Evolutionary conservation across 1,139 yeast genomes (phyloP).

Genomic region (Saccharomyces pastorianus): DNA sequence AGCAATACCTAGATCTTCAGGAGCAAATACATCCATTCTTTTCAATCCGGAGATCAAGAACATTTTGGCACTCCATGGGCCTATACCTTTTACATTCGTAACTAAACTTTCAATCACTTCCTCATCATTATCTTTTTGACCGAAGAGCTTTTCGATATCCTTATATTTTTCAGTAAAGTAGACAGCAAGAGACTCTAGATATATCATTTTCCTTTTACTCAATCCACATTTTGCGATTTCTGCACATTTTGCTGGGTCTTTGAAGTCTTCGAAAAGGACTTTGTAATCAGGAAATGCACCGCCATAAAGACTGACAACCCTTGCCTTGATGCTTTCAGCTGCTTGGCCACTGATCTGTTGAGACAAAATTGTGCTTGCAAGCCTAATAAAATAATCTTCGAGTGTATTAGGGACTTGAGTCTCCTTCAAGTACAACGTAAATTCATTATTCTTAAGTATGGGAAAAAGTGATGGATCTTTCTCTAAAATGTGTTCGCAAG

Average conservation of each 20-base stretch:
- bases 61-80: conserved; percentile 90
- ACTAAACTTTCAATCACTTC: conserved; percentile 51
- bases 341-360: conserved; percentile 87
- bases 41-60: conserved; percentile 63
- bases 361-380: conserved; percentile 49
- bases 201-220: conserved; percentile 60
- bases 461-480: conserved; percentile 40
- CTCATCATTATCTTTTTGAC: conserved; percentile 31
- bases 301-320: conserved; percentile 39
- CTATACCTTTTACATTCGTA: conserved; percentile 62
- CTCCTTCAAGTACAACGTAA: conserved; percentile 23
- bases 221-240: conserved; percentile 57
- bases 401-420: conserved; percentile 13
- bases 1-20: conserved; percentile 78
- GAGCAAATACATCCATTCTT: conserved; percentile 62
- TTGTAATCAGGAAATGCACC: conserved; percentile 46
- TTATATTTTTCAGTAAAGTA: conserved; percentile 42
- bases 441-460: conserved; percentile 24
- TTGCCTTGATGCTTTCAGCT: conserved; percentile 53
- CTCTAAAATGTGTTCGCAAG: conserved; percentile 35
- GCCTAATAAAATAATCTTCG: conserved; percentile 37
- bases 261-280: conserved; percentile 30
- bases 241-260: conserved; percentile 36
- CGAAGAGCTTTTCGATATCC: conserved; percentile 40
- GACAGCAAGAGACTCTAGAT: conserved; percentile 52